Conservation (phyloP, 202 grass and related monocot species). For the Eragrostis tef region DNA sequence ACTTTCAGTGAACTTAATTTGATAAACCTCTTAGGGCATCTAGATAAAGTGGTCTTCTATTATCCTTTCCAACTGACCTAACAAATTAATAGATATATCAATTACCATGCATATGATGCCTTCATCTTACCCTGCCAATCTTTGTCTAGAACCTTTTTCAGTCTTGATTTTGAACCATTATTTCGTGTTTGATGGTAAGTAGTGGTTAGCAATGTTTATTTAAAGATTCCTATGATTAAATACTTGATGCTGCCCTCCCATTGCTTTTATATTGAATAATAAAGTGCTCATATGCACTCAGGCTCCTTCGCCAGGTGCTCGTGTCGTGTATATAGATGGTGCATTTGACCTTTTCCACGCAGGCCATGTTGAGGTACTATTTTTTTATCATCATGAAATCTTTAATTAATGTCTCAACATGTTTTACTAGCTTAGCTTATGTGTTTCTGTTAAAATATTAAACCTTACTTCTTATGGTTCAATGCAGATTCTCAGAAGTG, state of each 20-base stretch:
- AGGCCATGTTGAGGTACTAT: conserved; percentile 80
- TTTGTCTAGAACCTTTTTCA: conserved; percentile 25
- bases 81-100: conserved; percentile 12
- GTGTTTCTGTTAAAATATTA: conserved; percentile 26
- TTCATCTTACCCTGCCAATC: conserved; percentile 28
- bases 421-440: conserved; percentile 19
- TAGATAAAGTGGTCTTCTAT: neutral
- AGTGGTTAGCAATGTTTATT: neutral
- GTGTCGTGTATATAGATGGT: conserved; percentile 85
- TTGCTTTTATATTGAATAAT: conserved; percentile 55
- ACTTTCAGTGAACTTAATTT: conserved; percentile 26
- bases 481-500: conserved; percentile 82
- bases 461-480: conserved; percentile 29
- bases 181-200: neutral
- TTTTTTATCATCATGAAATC: conserved; percentile 43
- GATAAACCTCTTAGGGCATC: conserved; percentile 3
- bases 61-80: conserved; percentile 1
- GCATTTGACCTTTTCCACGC: conserved; percentile 92
- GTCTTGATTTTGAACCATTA: conserved; percentile 1
- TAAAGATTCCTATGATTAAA: conserved; percentile 30
- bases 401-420: conserved; percentile 4
- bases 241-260: neutral
- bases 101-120: neutral
- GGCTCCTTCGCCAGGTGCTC: conserved; percentile 82
- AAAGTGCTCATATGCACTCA: conserved; percentile 61